These are phyloP conservation scores for Sarcocystis neurona DNA, from an alignment of 169 alveolate genomes.

Conservation along the genomic window DNA sequence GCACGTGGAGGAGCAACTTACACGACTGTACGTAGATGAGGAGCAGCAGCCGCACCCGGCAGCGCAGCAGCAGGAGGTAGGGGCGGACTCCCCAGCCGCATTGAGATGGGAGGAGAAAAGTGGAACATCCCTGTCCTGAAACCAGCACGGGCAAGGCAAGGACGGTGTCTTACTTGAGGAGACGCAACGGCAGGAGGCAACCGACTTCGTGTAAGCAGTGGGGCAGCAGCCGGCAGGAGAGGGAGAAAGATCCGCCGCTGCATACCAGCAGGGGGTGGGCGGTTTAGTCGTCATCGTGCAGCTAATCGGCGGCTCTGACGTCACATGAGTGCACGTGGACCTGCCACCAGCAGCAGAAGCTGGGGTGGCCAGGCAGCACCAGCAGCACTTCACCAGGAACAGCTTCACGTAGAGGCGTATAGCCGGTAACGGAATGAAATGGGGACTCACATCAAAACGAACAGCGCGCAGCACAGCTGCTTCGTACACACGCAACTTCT, in stretches of 20 bases:
- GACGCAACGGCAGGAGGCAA: not conserved
- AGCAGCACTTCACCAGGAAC: not conserved
- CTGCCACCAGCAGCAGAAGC: too few relatives aligned
- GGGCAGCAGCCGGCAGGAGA: not conserved
- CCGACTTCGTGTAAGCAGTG: not conserved
- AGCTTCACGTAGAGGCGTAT: not conserved
- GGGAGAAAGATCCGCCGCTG: not conserved
- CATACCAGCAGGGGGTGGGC: not conserved
- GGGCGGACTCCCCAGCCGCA: not conserved
- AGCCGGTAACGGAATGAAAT: not conserved
- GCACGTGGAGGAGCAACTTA: not conserved
- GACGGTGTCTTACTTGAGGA: not conserved
- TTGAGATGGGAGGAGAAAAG: not conserved
- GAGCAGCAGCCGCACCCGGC: not conserved
- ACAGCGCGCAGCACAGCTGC: not conserved
- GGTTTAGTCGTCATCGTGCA: too few relatives aligned
- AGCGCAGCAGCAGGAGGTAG: not conserved
- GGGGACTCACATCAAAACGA: conserved; percentile 1
- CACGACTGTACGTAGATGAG: not conserved
- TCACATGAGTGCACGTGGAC: too few relatives aligned
- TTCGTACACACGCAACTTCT: conserved; percentile 16
- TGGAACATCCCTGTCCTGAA: not conserved
- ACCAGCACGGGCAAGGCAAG: not conserved
- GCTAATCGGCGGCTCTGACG: too few relatives aligned
- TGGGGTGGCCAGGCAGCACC: not conserved